These are phyloP conservation scores for Colletotrichum cuscutae DNA, from an alignment of 2,329 filamentous ascomycete genomes.

Conservation along the genomic window DNA sequence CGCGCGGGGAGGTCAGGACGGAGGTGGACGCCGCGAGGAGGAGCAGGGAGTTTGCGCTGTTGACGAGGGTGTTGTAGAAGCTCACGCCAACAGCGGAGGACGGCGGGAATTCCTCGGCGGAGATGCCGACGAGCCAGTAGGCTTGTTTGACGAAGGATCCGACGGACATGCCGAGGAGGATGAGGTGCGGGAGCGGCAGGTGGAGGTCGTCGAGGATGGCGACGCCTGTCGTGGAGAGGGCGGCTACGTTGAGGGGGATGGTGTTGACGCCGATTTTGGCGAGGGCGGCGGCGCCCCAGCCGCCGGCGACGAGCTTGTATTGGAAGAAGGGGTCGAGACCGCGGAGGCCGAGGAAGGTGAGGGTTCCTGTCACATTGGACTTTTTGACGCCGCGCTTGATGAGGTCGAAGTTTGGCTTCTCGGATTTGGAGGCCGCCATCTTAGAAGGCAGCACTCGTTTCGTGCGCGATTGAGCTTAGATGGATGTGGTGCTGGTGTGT, in stretches of 20 bases:
- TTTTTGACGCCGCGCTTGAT: constrained; percentile 50
- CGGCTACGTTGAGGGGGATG: constrained; percentile 51
- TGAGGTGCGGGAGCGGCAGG: constrained; percentile 60
- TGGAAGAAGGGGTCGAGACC: constrained; percentile 46
- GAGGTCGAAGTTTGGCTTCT: constrained; percentile 41
- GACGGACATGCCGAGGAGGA: constrained; percentile 63
- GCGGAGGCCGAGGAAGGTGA: constrained; percentile 52
- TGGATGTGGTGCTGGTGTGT: not conserved
- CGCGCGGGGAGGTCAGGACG: constrained; percentile 39
- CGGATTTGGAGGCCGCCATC: constrained; percentile 21
- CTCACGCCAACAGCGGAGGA: constrained; percentile 54
- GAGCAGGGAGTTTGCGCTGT: constrained; percentile 65
- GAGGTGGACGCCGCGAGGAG: constrained; percentile 62
- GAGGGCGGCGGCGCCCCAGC: constrained; percentile 58
- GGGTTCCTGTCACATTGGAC: constrained; percentile 46
- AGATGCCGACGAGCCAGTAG: constrained; percentile 59
- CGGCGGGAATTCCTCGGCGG: constrained; percentile 60
- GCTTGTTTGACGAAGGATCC: constrained; percentile 66
- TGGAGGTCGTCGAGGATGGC: constrained; percentile 50
- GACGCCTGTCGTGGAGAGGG: constrained; percentile 45
- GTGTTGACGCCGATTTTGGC: constrained; percentile 54
- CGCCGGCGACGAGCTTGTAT: constrained; percentile 43
- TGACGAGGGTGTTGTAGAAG: constrained; percentile 64
- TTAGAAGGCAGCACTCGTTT: not conserved
- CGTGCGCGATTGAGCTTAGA: not conserved